phyloP scores from a whole-genome alignment of 2,329 filamentous ascomycete genomes.

The Calonectria crousiana region DNA sequence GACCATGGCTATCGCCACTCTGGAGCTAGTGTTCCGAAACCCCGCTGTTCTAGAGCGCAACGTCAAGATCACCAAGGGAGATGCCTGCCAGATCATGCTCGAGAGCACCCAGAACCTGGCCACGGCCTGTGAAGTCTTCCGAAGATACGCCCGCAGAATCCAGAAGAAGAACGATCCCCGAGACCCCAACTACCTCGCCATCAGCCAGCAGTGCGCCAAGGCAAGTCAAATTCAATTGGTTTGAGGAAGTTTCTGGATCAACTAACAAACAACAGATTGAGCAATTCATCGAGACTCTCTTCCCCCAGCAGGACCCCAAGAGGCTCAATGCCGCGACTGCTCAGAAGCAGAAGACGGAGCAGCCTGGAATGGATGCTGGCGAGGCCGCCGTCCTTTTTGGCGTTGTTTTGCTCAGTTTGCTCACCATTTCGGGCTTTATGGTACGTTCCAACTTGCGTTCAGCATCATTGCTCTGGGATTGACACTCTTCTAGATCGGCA shows the following conservation, averaged over 20 bases:
- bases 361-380: slow-evolving; percentile 64
- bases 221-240: slow-evolving; percentile 54
- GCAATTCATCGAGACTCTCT: slow-evolving; percentile 94
- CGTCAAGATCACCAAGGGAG: slow-evolving; percentile 96
- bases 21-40: slow-evolving; percentile 94
- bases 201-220: slow-evolving; percentile 90
- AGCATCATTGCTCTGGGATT: background rate
- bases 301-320: slow-evolving; percentile 84
- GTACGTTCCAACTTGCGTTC: slow-evolving; percentile 64
- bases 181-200: slow-evolving; percentile 92
- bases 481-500: slow-evolving; percentile 69
- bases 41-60: slow-evolving; percentile 86
- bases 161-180: slow-evolving; percentile 93
- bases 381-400: slow-evolving; percentile 75
- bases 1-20: slow-evolving; percentile 94
- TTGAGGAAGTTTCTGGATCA: slow-evolving; percentile 3
- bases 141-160: slow-evolving; percentile 81
- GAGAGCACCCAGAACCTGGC: slow-evolving; percentile 92
- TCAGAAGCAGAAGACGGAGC: slow-evolving; percentile 52
- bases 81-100: slow-evolving; percentile 91
- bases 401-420: slow-evolving; percentile 76
- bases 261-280: slow-evolving; percentile 74
- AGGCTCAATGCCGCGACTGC: slow-evolving; percentile 58
- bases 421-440: slow-evolving; percentile 82
- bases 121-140: slow-evolving; percentile 85